Conservation (phyloP, 2,329 filamentous ascomycete genomes). For the Fusarium sp. region DNA sequence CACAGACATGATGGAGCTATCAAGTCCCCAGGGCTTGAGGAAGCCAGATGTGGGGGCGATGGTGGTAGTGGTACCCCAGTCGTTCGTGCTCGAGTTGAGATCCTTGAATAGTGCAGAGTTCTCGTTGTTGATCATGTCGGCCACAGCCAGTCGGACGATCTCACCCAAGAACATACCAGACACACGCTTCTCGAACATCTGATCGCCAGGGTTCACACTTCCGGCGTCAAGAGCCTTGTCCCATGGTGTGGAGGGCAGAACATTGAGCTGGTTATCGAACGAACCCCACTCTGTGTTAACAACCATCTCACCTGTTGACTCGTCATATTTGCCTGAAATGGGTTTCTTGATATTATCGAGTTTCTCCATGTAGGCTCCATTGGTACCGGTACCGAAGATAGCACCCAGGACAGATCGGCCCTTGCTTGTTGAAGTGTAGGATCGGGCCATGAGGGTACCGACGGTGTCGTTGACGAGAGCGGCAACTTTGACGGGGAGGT, state of each 20-base stretch:
- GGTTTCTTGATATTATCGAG: slow-evolving; percentile 85
- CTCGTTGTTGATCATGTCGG: slow-evolving; percentile 78
- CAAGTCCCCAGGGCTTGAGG: slow-evolving; percentile 87
- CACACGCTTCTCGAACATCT: slow-evolving; percentile 99
- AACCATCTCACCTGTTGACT: slow-evolving; percentile 91
- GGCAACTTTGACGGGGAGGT: slow-evolving; percentile 92
- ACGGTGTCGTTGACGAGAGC: slow-evolving; percentile 98
- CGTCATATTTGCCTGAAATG: slow-evolving; percentile 78
- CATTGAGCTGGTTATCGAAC: slow-evolving; percentile 93
- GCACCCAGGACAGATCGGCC: slow-evolving; percentile 90
- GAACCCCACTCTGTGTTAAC: slow-evolving; percentile 99
- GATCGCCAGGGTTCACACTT: slow-evolving; percentile 91
- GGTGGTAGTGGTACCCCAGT: slow-evolving; percentile 76
- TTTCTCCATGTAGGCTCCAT: slow-evolving; percentile 97
- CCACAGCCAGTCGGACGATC: slow-evolving; percentile 82
- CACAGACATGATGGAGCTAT: slow-evolving; percentile 90
- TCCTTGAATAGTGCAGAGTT: slow-evolving; percentile 80
- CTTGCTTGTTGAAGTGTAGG: slow-evolving; percentile 92
- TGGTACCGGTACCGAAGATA: slow-evolving; percentile 97
- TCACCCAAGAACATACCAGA: slow-evolving; percentile 99
- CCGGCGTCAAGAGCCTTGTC: slow-evolving; percentile 82
- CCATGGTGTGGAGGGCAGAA: slow-evolving; percentile 87
- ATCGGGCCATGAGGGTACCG: slow-evolving; percentile 96
- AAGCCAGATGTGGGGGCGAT: slow-evolving; percentile 76
- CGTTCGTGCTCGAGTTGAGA: slow-evolving; percentile 78